These are phyloP conservation scores for Cruciata laevipes DNA, from an alignment of 257 asterid genomes.

Conservation along the genomic window DNA sequence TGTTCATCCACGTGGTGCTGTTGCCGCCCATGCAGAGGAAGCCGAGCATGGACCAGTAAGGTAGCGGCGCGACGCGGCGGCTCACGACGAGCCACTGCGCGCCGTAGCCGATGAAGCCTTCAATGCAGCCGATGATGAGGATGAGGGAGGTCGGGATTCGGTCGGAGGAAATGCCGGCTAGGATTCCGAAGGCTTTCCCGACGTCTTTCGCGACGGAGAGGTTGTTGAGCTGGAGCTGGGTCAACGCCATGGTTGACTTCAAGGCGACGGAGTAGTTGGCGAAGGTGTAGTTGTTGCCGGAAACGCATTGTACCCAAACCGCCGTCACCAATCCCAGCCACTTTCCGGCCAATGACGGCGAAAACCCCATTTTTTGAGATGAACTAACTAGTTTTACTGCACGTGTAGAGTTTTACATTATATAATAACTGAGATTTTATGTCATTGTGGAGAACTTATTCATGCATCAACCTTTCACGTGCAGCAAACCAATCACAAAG, in stretches of 20 bases:
- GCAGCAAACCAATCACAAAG: too few relatives aligned
- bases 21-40: slow-evolving; percentile 96
- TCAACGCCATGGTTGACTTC: slow-evolving; percentile 73
- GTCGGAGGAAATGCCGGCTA: slow-evolving; percentile 93
- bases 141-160: slow-evolving; percentile 58
- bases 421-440: too few relatives aligned
- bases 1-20: slow-evolving; percentile 99
- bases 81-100: slow-evolving; percentile 98
- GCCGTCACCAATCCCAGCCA: slow-evolving; percentile 92
- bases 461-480: too few relatives aligned
- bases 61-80: slow-evolving; percentile 71
- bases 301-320: slow-evolving; percentile 93
- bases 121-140: slow-evolving; percentile 70
- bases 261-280: slow-evolving; percentile 86
- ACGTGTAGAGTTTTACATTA: too few relatives aligned
- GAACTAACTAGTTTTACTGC: too few relatives aligned
- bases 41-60: slow-evolving; percentile 88
- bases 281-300: slow-evolving; percentile 95
- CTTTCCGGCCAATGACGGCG: slow-evolving; percentile 60
- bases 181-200: slow-evolving; percentile 89
- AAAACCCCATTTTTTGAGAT: slow-evolving; percentile 36
- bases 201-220: slow-evolving; percentile 94
- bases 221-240: slow-evolving; percentile 85
- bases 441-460: too few relatives aligned
- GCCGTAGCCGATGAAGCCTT: slow-evolving; percentile 89